Percentiles rank a stretch among this genome's conserved stretches.
Evolutionary conservation across 257 asterid species (phyloP).

Genomic region (Phtheirospermum japonicum): DNA sequence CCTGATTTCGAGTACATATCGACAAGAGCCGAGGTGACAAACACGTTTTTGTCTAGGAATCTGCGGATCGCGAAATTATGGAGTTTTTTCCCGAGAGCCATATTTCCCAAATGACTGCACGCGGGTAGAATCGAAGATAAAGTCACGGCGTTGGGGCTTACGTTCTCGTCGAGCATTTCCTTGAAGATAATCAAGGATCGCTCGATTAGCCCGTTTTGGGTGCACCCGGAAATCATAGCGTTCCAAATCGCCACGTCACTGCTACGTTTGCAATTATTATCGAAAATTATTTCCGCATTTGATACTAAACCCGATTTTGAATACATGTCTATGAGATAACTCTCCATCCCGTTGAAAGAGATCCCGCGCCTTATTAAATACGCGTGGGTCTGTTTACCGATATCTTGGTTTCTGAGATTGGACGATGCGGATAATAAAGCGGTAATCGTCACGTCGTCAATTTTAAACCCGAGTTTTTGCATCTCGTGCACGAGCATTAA

Average conservation of each 20-base stretch:
- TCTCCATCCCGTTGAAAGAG: slow-evolving; percentile 62
- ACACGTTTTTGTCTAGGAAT: slow-evolving; percentile 57
- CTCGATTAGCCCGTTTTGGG: slow-evolving; percentile 59
- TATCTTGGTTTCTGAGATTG: slow-evolving; percentile 50
- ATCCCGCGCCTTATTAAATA: slow-evolving; percentile 58
- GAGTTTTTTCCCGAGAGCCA: slow-evolving; percentile 61
- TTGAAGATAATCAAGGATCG: slow-evolving; percentile 47
- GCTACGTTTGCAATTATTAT: slow-evolving; percentile 29
- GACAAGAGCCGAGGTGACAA: slow-evolving; percentile 73
- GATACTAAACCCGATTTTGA: slow-evolving; percentile 53
- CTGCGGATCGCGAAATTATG: slow-evolving; percentile 67
- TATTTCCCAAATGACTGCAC: slow-evolving; percentile 63
- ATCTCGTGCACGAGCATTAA: slow-evolving; percentile 70
- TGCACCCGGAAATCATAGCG: slow-evolving; percentile 68
- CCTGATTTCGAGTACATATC: slow-evolving; percentile 95
- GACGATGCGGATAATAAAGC: slow-evolving; percentile 76
- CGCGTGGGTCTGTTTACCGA: slow-evolving; percentile 72
- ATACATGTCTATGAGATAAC: slow-evolving; percentile 80
- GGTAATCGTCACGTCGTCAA: slow-evolving; percentile 62
- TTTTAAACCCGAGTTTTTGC: slow-evolving; percentile 52
- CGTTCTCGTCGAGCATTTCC: slow-evolving; percentile 57
- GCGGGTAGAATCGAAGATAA: slow-evolving; percentile 81
- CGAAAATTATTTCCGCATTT: slow-evolving; percentile 51
- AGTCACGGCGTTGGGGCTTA: slow-evolving; percentile 67
- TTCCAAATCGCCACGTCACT: slow-evolving; percentile 76